Evolutionary conservation across 148 eudicot genomes (phyloP).

Genomic region (Silene conica): DNA sequence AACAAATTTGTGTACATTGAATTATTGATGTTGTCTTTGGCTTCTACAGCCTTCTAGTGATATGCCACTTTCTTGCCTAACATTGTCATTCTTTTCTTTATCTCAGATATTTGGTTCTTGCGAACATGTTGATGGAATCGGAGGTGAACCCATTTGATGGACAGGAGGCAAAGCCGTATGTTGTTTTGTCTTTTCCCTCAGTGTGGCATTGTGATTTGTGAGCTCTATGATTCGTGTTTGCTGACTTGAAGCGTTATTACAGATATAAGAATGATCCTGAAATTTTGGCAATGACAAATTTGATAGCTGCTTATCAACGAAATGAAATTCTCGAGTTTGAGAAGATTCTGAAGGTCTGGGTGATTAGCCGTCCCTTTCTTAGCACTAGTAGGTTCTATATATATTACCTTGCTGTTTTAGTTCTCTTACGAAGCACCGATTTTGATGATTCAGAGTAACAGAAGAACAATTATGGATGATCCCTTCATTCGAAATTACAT

Average conservation of each 20-base stretch:
- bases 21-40: not conserved
- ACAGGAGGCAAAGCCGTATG: constrained; percentile 99
- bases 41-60: not conserved
- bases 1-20: not conserved
- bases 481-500: constrained; percentile 87
- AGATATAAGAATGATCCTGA: constrained; percentile 98
- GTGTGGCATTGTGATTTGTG: not conserved
- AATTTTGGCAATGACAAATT: constrained; percentile 94
- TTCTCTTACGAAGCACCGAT: constrained; percentile 16
- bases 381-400: not conserved
- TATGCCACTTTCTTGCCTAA: not conserved
- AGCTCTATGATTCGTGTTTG: constrained; percentile 1
- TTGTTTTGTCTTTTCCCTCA: constrained; percentile 12
- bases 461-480: constrained; percentile 96
- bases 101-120: constrained; percentile 86
- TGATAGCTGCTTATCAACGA: constrained; percentile 94
- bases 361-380: not conserved
- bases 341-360: constrained; percentile 78
- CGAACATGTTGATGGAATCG: constrained; percentile 96
- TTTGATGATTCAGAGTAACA: constrained; percentile 61
- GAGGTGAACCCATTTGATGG: constrained; percentile 97
- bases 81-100: not conserved
- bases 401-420: not conserved
- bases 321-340: constrained; percentile 95
- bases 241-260: constrained; percentile 21